phyloP scores from a whole-genome alignment of 139 green algal species.

The Volvox africanus region DNA sequence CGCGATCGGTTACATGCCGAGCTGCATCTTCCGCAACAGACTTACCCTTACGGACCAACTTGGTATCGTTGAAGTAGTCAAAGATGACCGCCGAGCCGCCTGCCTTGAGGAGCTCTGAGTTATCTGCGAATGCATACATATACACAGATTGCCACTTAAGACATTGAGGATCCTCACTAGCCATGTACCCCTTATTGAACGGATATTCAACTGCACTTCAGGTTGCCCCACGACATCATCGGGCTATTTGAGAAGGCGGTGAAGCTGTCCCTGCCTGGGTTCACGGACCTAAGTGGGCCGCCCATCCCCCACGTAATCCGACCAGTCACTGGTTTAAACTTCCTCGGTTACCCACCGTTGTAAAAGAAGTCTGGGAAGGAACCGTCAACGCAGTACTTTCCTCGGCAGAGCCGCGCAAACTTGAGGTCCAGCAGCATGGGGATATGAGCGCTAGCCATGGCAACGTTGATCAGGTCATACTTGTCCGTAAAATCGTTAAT shows the following conservation, averaged over 20 bases:
- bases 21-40: background rate
- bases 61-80: slow-evolving; percentile 59
- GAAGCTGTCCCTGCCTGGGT: no score
- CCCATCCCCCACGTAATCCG: no score
- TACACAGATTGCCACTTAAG: no score
- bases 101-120: slow-evolving; percentile 64
- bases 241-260: no score
- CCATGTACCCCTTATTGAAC: no score
- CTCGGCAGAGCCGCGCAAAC: slow-evolving; percentile 53
- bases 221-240: no score
- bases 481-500: slow-evolving; percentile 67
- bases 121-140: slow-evolving; percentile 22
- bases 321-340: no score
- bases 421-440: slow-evolving; percentile 67
- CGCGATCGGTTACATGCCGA: no score
- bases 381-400: slow-evolving; percentile 66
- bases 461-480: slow-evolving; percentile 65
- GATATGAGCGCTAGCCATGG: slow-evolving; percentile 67
- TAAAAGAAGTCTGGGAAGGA: slow-evolving; percentile 65
- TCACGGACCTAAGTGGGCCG: no score
- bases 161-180: no score
- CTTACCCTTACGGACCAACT: slow-evolving; percentile 47
- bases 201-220: no score
- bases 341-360: slow-evolving; percentile 16
- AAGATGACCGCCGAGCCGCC: slow-evolving; percentile 57